Evolutionary conservation across 768 basidiomycete species (phyloP).

Genomic region (Plicaturopsis crispa): DNA sequence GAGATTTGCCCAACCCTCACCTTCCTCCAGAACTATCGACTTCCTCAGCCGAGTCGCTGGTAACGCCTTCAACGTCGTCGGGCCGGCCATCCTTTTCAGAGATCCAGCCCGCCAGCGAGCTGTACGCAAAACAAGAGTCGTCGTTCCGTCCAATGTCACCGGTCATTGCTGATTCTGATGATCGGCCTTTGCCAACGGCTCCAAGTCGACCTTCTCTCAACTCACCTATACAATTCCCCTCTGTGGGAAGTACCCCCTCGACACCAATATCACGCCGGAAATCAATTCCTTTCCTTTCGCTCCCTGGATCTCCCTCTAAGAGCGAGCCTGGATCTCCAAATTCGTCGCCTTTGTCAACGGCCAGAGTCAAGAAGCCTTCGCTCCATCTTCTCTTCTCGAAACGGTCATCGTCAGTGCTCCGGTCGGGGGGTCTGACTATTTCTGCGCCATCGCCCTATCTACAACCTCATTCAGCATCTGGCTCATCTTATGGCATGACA

Average conservation of each 20-base stretch:
- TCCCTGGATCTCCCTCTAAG: slow-evolving; percentile 10
- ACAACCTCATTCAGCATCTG: slow-evolving; percentile 22
- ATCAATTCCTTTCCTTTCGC: slow-evolving; percentile 23
- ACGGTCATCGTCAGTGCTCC: slow-evolving; percentile 44
- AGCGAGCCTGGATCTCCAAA: slow-evolving; percentile 22
- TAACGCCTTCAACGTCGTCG: slow-evolving; percentile 46
- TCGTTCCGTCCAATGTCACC: slow-evolving; percentile 14
- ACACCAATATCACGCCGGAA: slow-evolving; percentile 26
- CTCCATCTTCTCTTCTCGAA: slow-evolving; percentile 63
- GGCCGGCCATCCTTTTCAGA: slow-evolving; percentile 34
- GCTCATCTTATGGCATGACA: slow-evolving; percentile 40
- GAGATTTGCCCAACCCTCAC: slow-evolving; percentile 7
- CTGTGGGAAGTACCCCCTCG: slow-evolving; percentile 18
- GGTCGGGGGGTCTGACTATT: slow-evolving; percentile 18
- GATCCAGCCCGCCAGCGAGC: slow-evolving; percentile 26
- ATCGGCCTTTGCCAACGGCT: slow-evolving; percentile 16
- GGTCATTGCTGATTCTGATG: slow-evolving; percentile 21
- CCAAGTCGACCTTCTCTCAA: slow-evolving; percentile 13
- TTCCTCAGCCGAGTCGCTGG: slow-evolving; percentile 54
- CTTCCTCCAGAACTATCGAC: slow-evolving; percentile 42
- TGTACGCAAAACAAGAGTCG: slow-evolving; percentile 15
- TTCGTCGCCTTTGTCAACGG: slow-evolving; percentile 17
- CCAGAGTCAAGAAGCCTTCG: slow-evolving; percentile 58
- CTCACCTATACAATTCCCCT: slow-evolving; percentile 41
- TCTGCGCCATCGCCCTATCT: slow-evolving; percentile 23